Evolutionary conservation across 352 stramenopile genomes (phyloP).

Genomic region (Globisporangium carolinianum): DNA sequence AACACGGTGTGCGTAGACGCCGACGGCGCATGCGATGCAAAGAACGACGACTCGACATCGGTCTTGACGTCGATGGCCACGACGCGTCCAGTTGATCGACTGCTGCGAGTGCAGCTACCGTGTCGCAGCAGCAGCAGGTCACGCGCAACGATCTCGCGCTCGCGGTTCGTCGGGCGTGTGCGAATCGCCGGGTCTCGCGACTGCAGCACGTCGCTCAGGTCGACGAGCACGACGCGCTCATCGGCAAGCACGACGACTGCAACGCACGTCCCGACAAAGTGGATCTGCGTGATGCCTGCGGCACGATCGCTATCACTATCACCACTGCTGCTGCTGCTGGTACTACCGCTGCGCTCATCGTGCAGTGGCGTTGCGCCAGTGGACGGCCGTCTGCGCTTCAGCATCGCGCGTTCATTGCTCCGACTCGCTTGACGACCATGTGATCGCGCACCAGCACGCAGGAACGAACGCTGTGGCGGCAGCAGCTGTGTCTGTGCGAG

Average conservation of each 20-base stretch:
- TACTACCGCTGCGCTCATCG: not conserved
- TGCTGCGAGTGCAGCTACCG: not conserved
- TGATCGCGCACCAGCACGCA: not conserved
- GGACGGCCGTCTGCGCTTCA: conserved; percentile 4
- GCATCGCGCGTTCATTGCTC: not conserved
- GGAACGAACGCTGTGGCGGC: not conserved
- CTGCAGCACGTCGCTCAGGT: conserved; percentile 22
- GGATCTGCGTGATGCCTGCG: conserved; percentile 19
- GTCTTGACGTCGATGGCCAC: conserved; percentile 8
- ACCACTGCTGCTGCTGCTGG: not conserved
- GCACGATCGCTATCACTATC: not conserved
- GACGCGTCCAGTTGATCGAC: conserved; percentile 1
- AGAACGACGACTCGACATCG: conserved; percentile 9
- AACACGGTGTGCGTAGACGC: conserved; percentile 5
- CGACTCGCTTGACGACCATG: not conserved
- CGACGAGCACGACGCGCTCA: conserved; percentile 26
- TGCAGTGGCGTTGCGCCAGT: not conserved
- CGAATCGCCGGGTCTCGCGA: too few relatives aligned
- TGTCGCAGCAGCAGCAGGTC: conserved; percentile 16
- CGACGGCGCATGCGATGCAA: not conserved
- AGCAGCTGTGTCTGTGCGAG: conserved; percentile 33
- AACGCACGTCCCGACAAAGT: conserved; percentile 24
- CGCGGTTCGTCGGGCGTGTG: not conserved
- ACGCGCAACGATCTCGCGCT: conserved; percentile 27
- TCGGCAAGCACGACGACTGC: conserved; percentile 23